Conservation (phyloP, 2,329 filamentous ascomycete species). For the Neospermospora avenae region DNA sequence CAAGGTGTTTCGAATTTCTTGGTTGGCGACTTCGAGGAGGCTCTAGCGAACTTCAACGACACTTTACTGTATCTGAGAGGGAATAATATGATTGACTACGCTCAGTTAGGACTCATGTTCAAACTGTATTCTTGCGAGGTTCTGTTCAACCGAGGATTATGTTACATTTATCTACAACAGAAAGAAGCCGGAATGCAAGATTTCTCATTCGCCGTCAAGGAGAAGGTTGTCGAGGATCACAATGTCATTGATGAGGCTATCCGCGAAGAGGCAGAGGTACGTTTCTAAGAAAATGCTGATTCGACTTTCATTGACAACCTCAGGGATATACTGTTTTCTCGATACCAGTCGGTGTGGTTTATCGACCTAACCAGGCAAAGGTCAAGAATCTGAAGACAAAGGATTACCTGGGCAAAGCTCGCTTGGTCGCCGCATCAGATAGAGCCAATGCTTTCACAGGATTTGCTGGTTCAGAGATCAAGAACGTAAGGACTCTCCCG, state of each 20-base stretch:
- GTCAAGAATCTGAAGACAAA: constrained; percentile 98
- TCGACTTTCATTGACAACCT: constrained; percentile 19
- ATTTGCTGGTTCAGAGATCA: constrained; percentile 75
- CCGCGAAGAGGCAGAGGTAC: constrained; percentile 83
- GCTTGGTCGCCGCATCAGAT: constrained; percentile 84
- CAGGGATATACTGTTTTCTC: constrained; percentile 98
- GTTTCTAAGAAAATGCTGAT: constrained; percentile 19
- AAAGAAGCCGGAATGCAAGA: constrained; percentile 89
- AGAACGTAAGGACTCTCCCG: constrained; percentile 52
- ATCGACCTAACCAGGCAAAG: constrained; percentile 94
- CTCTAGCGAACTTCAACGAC: constrained; percentile 97
- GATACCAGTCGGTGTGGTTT: constrained; percentile 92
- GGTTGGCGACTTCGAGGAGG: constrained; percentile 94
- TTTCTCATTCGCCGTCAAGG: constrained; percentile 83
- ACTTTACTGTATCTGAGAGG: constrained; percentile 90
- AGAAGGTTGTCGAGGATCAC: constrained; percentile 94
- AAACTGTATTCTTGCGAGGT: constrained; percentile 97
- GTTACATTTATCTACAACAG: constrained; percentile 95
- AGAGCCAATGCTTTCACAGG: constrained; percentile 77
- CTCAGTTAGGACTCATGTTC: constrained; percentile 91
- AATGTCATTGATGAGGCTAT: constrained; percentile 98
- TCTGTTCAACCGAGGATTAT: constrained; percentile 93
- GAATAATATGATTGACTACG: constrained; percentile 97
- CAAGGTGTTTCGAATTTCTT: constrained; percentile 98
- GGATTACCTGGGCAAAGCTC: constrained; percentile 95